Conservation (phyloP, 1,284 basidiomycete species). For the Porodaedalea pini region DNA sequence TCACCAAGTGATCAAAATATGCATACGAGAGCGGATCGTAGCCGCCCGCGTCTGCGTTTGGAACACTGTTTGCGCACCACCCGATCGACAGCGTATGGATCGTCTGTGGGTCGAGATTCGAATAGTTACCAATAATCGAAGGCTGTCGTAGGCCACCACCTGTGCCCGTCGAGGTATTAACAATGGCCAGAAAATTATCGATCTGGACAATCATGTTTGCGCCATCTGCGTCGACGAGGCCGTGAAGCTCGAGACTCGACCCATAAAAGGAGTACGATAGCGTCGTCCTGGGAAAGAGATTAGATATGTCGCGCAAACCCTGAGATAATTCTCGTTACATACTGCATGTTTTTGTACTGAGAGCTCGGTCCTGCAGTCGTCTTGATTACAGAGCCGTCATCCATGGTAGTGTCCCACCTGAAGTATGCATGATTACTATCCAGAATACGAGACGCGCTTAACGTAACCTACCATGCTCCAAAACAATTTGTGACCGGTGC, state of each 20-base stretch:
- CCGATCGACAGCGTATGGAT: constrained; percentile 13
- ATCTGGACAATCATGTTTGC: constrained; percentile 18
- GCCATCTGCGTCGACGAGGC: constrained; percentile 11
- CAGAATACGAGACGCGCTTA: neutral
- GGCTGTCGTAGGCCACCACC: neutral
- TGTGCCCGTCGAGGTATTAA: constrained; percentile 10
- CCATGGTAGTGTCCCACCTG: constrained; percentile 18
- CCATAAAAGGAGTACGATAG: constrained; percentile 15
- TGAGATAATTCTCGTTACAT: neutral
- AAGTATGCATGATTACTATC: neutral
- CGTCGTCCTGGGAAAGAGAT: constrained; percentile 3
- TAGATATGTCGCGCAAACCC: neutral
- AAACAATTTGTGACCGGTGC: neutral
- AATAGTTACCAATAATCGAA: neutral
- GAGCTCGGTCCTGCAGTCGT: constrained; percentile 16
- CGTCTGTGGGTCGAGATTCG: constrained; percentile 4
- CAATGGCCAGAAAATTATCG: constrained; percentile 3
- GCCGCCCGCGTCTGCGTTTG: neutral
- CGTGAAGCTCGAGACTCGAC: constrained; percentile 16
- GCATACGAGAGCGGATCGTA: neutral
- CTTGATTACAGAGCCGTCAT: constrained; percentile 11
- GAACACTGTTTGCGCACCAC: constrained; percentile 9
- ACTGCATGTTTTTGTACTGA: constrained; percentile 12
- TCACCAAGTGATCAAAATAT: constrained; percentile 17
- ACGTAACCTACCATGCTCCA: constrained; percentile 16